A percentile compares a stretch with the other conserved stretches of the same genome.
These are phyloP conservation scores for Samsoniella hepiali DNA, from an alignment of 2,329 filamentous ascomycete genomes.

Conservation along the genomic window DNA sequence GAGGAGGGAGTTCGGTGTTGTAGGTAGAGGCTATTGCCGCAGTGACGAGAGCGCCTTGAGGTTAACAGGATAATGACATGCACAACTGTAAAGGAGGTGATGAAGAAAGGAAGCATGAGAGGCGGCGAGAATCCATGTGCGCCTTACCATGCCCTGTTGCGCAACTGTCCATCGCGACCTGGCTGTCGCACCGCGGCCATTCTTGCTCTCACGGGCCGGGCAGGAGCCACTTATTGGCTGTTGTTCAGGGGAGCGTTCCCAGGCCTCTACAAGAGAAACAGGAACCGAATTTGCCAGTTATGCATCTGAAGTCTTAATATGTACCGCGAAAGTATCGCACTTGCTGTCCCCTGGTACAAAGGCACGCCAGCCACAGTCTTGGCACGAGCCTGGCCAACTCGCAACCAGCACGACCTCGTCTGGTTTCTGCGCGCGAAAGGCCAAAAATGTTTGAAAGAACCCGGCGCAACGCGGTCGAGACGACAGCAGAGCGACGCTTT, in stretches of 20 bases:
- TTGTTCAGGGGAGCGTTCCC: neutral
- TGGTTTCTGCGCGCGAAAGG: too few species aligned
- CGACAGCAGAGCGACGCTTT: neutral
- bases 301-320: neutral
- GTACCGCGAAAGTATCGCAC: too few species aligned
- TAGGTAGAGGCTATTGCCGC: neutral
- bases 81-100: neutral
- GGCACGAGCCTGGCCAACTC: neutral
- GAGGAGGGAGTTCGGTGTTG: neutral
- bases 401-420: neutral
- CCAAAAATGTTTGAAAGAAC: neutral
- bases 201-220: conserved; percentile 15
- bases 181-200: conserved; percentile 5
- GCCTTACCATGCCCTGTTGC: neutral
- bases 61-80: neutral
- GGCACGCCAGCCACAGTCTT: neutral
- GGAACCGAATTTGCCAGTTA: neutral
- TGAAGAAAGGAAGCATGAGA: neutral
- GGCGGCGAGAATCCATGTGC: neutral
- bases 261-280: neutral
- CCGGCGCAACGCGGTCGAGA: neutral
- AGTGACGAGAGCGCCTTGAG: neutral
- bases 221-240: conserved; percentile 9
- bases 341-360: neutral
- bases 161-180: conserved; percentile 1